phyloP scores from a whole-genome alignment of 2,329 filamentous ascomycete species.

The Pestalotiopsis sp. region DNA sequence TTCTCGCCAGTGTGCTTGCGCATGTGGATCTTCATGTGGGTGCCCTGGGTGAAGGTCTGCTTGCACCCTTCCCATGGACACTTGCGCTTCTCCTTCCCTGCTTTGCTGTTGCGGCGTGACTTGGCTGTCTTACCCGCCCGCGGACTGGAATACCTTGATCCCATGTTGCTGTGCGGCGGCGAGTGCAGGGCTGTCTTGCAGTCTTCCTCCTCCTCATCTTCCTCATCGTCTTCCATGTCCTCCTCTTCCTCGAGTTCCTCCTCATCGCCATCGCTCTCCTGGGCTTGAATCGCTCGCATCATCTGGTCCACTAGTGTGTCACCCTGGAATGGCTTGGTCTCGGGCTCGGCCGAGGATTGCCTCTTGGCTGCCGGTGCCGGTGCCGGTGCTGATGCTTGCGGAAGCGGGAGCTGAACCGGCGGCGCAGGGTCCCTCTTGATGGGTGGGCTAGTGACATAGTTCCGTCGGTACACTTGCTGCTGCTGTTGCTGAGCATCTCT shows the following conservation, averaged over 20 bases:
- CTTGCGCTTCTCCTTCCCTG: constrained; percentile 57
- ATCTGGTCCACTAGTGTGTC: constrained; percentile 84
- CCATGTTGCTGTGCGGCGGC: constrained; percentile 27
- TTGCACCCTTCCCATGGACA: constrained; percentile 76
- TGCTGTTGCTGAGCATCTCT: constrained; percentile 9
- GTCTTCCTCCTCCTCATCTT: constrained; percentile 37
- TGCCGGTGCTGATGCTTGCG: background rate
- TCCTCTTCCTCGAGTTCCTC: constrained; percentile 41
- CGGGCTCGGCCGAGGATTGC: constrained; percentile 35
- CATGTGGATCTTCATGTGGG: constrained; percentile 87
- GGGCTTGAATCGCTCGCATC: constrained; percentile 85
- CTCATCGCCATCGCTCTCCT: constrained; percentile 43
- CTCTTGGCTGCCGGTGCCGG: background rate
- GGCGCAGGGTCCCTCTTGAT: constrained; percentile 35
- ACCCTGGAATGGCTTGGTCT: constrained; percentile 62
- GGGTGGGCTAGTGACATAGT: constrained; percentile 27
- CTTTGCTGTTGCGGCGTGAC: constrained; percentile 18
- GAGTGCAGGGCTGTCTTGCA: constrained; percentile 34
- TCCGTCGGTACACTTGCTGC: constrained; percentile 20
- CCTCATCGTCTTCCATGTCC: constrained; percentile 36
- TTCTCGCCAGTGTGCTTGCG: constrained; percentile 88
- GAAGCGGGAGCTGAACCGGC: background rate
- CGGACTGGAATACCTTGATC: constrained; percentile 23
- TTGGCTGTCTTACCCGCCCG: constrained; percentile 15
- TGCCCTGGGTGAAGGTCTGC: constrained; percentile 89